Base-by-base conservation (phyloP, 495 filamentous ascomycete species). In the Copromyces sp. region DNA sequence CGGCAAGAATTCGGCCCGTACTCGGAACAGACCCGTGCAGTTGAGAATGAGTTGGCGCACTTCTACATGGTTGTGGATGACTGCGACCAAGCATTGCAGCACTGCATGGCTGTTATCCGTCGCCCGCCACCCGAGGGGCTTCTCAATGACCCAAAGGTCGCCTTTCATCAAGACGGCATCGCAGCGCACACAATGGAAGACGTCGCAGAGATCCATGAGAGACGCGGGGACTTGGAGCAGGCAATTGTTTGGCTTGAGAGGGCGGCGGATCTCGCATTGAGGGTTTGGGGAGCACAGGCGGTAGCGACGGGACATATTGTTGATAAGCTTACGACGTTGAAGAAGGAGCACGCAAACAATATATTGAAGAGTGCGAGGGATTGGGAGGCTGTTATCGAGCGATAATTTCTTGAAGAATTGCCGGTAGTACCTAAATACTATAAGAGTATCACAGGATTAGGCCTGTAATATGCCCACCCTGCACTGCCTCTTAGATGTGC, bases 141-240 rank as follows among this genome's bases (percentile, higher is more conserved):
- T 4, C 29, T 14, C 12, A 65, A 65, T 65, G 29, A 65, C 53
- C 29, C 53, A 6, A 65, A 35, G 53, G 29, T 65, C 3, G 45
- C 39, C 9, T 79, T 79, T 40, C 72, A 77, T 65, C 74, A 80
- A 35, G 77, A 80, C 40, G 78, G 75, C 24, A 80, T 79, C 9
- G 76, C 79, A 9, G 79, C 78, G 7, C 77, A 78, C 70, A 73
- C 77, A 11, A 80, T 80, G 78, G 79, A 80, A 41, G 77, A 80
- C 68, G 78, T 80, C 73, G 77, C 79, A 3, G 77, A 80, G 71
- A 80, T 79, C 17, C 68, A 79, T 29, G 77, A 80, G 69, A 76
- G 75, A 11, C 75, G 73, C 20, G 79, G 79, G 3, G 77, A 79
- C 16, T 6, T 80, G 29, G 76, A 76, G 20, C 73, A 74, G 45